A percentile compares a stretch with the other conserved stretches of the same genome.
Evolutionary conservation across 164 flowering plant genomes (phyloP).

Genomic region (Vitis labrusca): DNA sequence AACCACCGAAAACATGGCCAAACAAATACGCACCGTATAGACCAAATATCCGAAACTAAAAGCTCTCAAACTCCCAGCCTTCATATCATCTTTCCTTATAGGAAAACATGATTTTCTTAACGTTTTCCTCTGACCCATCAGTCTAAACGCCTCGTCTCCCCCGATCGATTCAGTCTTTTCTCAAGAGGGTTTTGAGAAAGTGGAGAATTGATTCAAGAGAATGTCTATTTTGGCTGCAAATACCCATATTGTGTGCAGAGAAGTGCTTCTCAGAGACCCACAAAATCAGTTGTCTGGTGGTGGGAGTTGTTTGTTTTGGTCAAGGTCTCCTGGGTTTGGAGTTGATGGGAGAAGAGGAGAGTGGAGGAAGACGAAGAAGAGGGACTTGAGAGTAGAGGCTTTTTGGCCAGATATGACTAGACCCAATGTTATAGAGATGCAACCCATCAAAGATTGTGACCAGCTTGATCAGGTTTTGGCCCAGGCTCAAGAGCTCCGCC

Average conservation of each 20-base stretch:
- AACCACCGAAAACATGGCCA: no score
- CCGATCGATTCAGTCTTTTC: not conserved
- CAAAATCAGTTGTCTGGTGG: conserved; percentile 23
- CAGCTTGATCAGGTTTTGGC: conserved; percentile 66
- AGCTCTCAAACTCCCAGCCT: no score
- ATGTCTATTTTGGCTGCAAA: conserved; percentile 72
- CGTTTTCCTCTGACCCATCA: not conserved
- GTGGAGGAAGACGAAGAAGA: conserved; percentile 23
- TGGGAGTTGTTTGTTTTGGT: conserved; percentile 21
- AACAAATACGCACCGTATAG: no score
- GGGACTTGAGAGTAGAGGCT: conserved; percentile 39
- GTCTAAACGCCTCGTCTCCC: not conserved
- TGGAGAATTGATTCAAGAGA: conserved; percentile 1
- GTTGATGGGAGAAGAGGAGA: conserved; percentile 16
- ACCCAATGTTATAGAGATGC: conserved; percentile 67
- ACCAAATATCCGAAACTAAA: no score
- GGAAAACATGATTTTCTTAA: no score
- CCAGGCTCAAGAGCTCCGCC: conserved; percentile 52
- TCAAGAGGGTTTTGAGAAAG: not conserved
- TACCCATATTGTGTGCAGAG: conserved; percentile 51
- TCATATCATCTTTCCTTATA: no score
- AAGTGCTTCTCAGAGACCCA: conserved; percentile 29
- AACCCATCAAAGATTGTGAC: conserved; percentile 55
- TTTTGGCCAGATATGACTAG: conserved; percentile 57
- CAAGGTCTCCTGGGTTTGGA: conserved; percentile 24